Percentiles rank a stretch among this genome's conserved stretches.
phyloP scores from a whole-genome alignment of 2,329 filamentous ascomycete genomes.

The Apiospora malaysiana region DNA sequence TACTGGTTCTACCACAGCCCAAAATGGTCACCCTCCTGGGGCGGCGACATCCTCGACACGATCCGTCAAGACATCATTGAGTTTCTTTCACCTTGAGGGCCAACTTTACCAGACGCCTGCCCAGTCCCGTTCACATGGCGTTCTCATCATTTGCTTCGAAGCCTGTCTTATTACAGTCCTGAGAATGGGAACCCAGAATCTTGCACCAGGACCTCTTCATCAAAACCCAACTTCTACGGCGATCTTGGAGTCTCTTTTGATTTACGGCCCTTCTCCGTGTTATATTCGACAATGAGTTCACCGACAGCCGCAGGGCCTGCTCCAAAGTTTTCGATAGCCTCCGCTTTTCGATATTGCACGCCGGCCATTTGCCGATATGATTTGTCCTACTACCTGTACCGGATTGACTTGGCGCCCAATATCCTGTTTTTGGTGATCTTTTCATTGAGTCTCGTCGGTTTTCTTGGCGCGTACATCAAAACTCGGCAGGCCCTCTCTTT shows the following conservation, averaged over 20 bases:
- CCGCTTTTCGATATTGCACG: constrained; percentile 28
- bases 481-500: constrained; percentile 57
- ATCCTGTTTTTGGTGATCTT: constrained; percentile 58
- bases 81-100: neutral
- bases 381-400: constrained; percentile 55
- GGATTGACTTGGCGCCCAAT: constrained; percentile 60
- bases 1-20: neutral
- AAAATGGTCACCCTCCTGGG: neutral
- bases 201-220: neutral
- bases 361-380: constrained; percentile 30
- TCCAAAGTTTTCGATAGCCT: neutral
- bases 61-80: no score
- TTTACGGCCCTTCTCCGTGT: constrained; percentile 8
- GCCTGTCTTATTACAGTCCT: neutral
- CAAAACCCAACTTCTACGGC: neutral
- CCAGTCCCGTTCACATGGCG: neutral
- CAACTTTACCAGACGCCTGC: neutral
- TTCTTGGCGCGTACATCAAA: constrained; percentile 47
- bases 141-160: neutral
- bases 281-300: constrained; percentile 25
- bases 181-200: neutral
- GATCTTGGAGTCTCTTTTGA: no score
- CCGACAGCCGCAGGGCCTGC: neutral
- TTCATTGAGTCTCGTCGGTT: constrained; percentile 47
- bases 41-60: neutral